phyloP scores from a whole-genome alignment of 306 rosid genomes.

The Elaeagnus macrophylla region DNA sequence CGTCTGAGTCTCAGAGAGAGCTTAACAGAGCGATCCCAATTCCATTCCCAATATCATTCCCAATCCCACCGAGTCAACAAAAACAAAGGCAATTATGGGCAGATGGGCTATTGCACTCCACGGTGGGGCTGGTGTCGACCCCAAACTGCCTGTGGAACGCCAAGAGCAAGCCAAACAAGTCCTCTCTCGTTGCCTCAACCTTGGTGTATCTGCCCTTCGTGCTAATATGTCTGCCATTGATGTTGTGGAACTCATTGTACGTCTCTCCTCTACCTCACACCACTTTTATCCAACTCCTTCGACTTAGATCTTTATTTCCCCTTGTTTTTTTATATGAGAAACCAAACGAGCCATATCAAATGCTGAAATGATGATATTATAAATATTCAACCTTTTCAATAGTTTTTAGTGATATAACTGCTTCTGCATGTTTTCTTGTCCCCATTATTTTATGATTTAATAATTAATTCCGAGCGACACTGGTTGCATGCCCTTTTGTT shows the following conservation, averaged over 20 bases:
- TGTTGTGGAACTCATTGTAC: slow-evolving; percentile 88
- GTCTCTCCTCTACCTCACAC: slow-evolving; percentile 4
- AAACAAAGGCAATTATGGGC: slow-evolving; percentile 23
- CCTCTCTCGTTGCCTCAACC: slow-evolving; percentile 71
- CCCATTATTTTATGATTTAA: too few species aligned
- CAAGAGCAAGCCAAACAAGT: slow-evolving; percentile 82
- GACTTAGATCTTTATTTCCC: background rate
- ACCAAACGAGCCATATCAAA: background rate
- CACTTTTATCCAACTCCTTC: background rate
- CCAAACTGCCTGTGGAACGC: slow-evolving; percentile 69
- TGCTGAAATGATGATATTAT: too few species aligned
- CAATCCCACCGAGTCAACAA: too few species aligned
- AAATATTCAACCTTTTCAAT: too few species aligned
- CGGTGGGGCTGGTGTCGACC: slow-evolving; percentile 99
- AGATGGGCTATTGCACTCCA: slow-evolving; percentile 95
- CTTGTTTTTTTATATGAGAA: background rate
- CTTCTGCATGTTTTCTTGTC: too few species aligned
- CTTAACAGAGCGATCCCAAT: background rate
- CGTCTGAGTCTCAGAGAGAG: background rate
- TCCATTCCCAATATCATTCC: too few species aligned
- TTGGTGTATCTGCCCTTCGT: slow-evolving; percentile 73
- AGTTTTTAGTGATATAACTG: too few species aligned
- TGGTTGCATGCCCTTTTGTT: too few species aligned
- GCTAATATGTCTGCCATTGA: slow-evolving; percentile 64
- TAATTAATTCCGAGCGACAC: too few species aligned